Base-by-base conservation (phyloP, 2,329 filamentous ascomycete genomes). In the Microsporum audouinii region DNA sequence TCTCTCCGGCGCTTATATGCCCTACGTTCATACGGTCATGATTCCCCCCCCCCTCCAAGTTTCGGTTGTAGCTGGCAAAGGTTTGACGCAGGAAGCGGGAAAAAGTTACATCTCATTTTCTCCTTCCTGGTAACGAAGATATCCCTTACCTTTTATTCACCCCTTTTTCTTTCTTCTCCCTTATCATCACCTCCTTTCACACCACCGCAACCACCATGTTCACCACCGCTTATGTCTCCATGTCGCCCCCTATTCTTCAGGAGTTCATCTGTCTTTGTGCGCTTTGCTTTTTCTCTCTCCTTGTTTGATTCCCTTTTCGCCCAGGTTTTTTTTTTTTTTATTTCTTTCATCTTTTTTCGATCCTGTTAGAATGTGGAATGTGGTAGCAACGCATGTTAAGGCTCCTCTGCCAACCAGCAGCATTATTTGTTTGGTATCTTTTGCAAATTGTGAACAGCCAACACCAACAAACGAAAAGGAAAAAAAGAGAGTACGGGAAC, bases 381-480 rank as follows among this genome's bases (percentile, higher is more conserved):
- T 34, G 27, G 29, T 34, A 53, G 49, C 49, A 49, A 57, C 55
- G 49, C 60, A 53, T 29, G 43, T 60, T 53, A 60, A 47, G 61
- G 59, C 57, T 60, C 43, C 36, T 33, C 33, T 8, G 27, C 59
- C 17, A 27, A n/a, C 55, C 34, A 39, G 34, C 55, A 33, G 62
- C 60, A 61, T 61, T 12, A 60, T 59, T 64, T 62, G 47, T 61
- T 33, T 47, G 33, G 33, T 63, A 57, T 62, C 53, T 61, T 60
- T 62, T 60, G 41, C 58, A 60, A 51, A 56, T 60, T 61, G 51
- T 58, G 60, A 61, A 31, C 49, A 53, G 29, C 49, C 49, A 53
- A 34, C 49, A 53, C 49, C 33, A 31, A 53, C 6, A 12, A 53
- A 53, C 49, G 17, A 49, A 17, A 34, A 53, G 49, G 49, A n/a